phyloP scores from a whole-genome alignment of 2,329 filamentous ascomycete genomes.

The Neonectria neomacrospora region DNA sequence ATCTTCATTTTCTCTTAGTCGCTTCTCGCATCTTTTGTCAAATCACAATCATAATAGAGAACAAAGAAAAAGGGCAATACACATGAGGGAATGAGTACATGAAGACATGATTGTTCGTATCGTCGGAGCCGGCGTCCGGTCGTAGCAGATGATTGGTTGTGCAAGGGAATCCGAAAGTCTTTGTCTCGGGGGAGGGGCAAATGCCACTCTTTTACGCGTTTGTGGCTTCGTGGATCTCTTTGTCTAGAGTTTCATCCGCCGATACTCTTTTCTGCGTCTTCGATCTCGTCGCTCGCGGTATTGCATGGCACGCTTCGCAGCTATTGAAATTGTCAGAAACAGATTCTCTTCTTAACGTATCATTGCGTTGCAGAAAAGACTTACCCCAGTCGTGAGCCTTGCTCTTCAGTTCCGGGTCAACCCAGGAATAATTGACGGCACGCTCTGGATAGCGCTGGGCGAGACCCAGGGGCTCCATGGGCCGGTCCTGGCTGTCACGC shows the following conservation, averaged over 20 bases:
- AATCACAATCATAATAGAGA: constrained; percentile 25
- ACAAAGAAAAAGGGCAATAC: constrained; percentile 10
- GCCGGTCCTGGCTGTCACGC: constrained; percentile 51
- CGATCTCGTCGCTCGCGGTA: constrained; percentile 52
- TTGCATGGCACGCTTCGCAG: constrained; percentile 50
- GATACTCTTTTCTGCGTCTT: constrained; percentile 52
- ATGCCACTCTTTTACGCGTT: constrained; percentile 22
- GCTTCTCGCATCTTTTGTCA: constrained; percentile 2
- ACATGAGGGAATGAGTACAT: constrained; percentile 33
- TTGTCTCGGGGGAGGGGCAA: constrained; percentile 28
- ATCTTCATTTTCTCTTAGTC: not conserved
- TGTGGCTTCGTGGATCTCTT: constrained; percentile 10
- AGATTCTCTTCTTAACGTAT: not conserved
- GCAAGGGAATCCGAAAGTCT: constrained; percentile 10
- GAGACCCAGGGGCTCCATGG: constrained; percentile 51
- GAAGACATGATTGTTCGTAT: constrained; percentile 42
- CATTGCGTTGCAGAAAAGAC: constrained; percentile 36
- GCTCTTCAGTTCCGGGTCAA: constrained; percentile 52
- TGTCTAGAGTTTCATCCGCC: constrained; percentile 50
- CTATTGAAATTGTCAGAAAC: constrained; percentile 35
- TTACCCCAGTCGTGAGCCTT: constrained; percentile 55
- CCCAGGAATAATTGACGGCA: constrained; percentile 59
- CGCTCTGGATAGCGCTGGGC: constrained; percentile 60
- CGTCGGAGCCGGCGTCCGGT: constrained; percentile 33
- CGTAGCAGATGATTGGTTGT: constrained; percentile 30